Evolutionary conservation across 495 filamentous ascomycete genomes (phyloP), one percentile per base, ranked within the genome.

Genomic region (Evernia prunastri): DNA sequence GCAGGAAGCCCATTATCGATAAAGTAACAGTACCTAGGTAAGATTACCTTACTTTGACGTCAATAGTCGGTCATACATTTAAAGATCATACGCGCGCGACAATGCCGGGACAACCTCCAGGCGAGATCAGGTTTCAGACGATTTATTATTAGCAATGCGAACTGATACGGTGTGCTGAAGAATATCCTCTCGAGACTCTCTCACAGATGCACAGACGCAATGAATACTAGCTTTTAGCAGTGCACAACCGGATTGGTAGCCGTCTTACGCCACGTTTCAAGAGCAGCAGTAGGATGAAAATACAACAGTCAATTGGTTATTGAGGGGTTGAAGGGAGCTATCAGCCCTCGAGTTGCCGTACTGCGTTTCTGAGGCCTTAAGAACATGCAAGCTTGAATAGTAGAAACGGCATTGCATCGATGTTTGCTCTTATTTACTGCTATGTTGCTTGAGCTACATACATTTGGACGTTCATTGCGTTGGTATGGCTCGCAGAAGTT

Each of bases 1-100:
- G 17, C 43, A 45, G 31, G n/a, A 27, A 43, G 15, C 18, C 29
- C 33, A 13, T 63, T 57, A 63, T 63, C 61, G 29, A 63, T 63
- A 63, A n/a, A n/a, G n/a, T n/a, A n/a, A n/a, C n/a, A n/a, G n/a
- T n/a, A n/a, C n/a, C n/a, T n/a, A n/a, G n/a, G n/a, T n/a, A n/a
- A n/a, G n/a, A n/a, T n/a, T n/a, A n/a, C n/a, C n/a, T n/a, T n/a
- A n/a, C n/a, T n/a, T n/a, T 6, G 12, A 37, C 36, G 36, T 37
- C 36, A 37, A 37, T 12, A 37, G 36, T 37, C 36, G 7, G 36
- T 37, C 36, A 37, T 37, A 37, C 36, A 37, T 37, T 37, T 37
- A 37, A 37, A 12, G 12, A 37, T 37, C 36, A 12, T 37, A 37
- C 7, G 12, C 6, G 36, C 36, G 36, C 36, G 36, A 37, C 36